phyloP scores from a whole-genome alignment of 768 basidiomycete genomes.

The Cyclocybe cylindracea region DNA sequence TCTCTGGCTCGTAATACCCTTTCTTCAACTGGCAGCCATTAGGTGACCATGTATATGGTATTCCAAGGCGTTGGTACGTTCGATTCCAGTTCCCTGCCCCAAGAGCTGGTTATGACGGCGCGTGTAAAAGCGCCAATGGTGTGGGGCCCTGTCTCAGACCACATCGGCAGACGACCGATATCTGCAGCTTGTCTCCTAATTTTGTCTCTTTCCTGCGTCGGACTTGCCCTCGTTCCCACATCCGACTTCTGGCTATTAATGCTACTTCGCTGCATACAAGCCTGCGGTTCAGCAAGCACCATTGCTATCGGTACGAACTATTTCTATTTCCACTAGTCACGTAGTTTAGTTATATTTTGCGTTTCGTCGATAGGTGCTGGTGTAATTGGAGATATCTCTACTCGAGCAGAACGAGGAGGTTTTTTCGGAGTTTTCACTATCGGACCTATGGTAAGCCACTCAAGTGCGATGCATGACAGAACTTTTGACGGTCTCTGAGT shows the following conservation, averaged over 20 bases:
- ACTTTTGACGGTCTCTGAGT: slow-evolving; percentile 8
- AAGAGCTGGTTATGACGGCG: background rate
- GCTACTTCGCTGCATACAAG: slow-evolving; percentile 79
- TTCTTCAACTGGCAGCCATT: background rate
- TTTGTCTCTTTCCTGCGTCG: slow-evolving; percentile 66
- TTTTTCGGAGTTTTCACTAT: slow-evolving; percentile 69
- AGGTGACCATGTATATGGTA: slow-evolving; percentile 73
- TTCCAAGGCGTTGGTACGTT: slow-evolving; percentile 61
- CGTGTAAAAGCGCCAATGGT: slow-evolving; percentile 56
- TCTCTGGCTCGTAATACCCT: too few relatives aligned
- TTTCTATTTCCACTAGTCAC: background rate
- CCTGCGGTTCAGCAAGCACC: slow-evolving; percentile 77
- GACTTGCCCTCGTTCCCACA: slow-evolving; percentile 48
- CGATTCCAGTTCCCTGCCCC: background rate
- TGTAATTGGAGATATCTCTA: slow-evolving; percentile 77
- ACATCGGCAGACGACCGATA: slow-evolving; percentile 62
- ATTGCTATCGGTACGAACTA: slow-evolving; percentile 60
- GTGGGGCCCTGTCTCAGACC: slow-evolving; percentile 74
- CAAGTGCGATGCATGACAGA: slow-evolving; percentile 3
- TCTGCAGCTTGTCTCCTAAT: slow-evolving; percentile 65
- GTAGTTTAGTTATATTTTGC: background rate
- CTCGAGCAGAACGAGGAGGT: slow-evolving; percentile 70
- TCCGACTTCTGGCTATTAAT: slow-evolving; percentile 78
- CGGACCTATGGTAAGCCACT: slow-evolving; percentile 55
- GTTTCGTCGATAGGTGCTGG: slow-evolving; percentile 57